These are phyloP conservation scores for Geotrichum aggregatum DNA, from an alignment of 1,139 yeast species.

Conservation along the genomic window DNA sequence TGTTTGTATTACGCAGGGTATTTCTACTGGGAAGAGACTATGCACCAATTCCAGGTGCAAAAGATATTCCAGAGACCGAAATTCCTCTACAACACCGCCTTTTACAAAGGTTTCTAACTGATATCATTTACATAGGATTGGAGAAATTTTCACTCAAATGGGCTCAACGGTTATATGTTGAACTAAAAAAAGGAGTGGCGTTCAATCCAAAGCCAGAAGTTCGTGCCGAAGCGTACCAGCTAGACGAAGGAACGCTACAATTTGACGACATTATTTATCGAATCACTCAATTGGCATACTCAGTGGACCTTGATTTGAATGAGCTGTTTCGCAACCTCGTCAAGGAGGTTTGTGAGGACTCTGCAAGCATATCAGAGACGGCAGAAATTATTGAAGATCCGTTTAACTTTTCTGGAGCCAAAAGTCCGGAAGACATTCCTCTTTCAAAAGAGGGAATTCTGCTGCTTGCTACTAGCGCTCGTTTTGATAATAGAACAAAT, in stretches of 20 bases:
- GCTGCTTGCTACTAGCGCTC: conserved; percentile 35
- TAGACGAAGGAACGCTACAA: conserved; percentile 28
- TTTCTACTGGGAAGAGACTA: conserved; percentile 67
- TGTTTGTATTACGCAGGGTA: conserved; percentile 55
- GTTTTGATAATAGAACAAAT: conserved; percentile 30
- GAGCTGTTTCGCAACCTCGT: conserved; percentile 40
- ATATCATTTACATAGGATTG: conserved; percentile 45
- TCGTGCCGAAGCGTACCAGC: conserved; percentile 26
- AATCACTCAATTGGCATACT: conserved; percentile 50
- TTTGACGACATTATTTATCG: conserved; percentile 44
- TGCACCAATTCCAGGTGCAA: conserved; percentile 43
- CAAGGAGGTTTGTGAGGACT: conserved; percentile 19
- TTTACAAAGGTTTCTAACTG: conserved; percentile 45
- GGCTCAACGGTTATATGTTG: conserved; percentile 35
- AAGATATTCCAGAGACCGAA: conserved; percentile 38
- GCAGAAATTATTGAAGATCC: conserved; percentile 3
- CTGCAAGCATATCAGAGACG: conserved; percentile 12
- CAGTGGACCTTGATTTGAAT: conserved; percentile 60
- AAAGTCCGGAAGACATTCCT: conserved; percentile 7
- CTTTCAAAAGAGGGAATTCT: conserved; percentile 36
- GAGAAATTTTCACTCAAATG: conserved; percentile 35
- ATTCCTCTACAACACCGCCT: conserved; percentile 40
- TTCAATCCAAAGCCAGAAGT: conserved; percentile 16
- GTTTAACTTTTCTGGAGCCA: conserved; percentile 25
- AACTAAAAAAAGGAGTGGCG: conserved; percentile 31